Evolutionary conservation across 805 yeast genomes (phyloP).

Genomic region (Zygoascus bituminiphila): DNA sequence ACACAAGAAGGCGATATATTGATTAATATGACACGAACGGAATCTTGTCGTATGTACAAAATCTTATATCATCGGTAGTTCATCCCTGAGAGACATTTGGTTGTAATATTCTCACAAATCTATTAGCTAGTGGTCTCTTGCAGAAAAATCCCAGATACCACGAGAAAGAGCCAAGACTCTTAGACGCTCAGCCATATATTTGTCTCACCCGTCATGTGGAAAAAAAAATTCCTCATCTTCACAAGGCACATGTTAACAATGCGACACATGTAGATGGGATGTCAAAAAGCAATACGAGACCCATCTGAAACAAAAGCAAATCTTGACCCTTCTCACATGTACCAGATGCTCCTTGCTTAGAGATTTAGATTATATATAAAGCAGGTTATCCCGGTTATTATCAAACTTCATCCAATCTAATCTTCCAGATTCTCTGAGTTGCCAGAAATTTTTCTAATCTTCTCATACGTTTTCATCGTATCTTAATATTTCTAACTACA

Average conservation of each 20-base stretch:
- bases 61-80: not conserved
- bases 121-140: no score
- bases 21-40: not conserved
- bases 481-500: not conserved
- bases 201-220: not conserved
- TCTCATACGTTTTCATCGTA: not conserved
- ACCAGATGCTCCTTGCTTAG: not conserved
- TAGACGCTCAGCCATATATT: not conserved
- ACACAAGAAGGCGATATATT: not conserved
- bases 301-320: not conserved
- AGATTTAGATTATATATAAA: not conserved
- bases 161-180: not conserved
- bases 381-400: not conserved
- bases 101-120: not conserved
- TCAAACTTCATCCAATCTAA: not conserved
- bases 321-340: not conserved
- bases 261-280: not conserved
- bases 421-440: not conserved
- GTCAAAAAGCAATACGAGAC: not conserved
- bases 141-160: no score
- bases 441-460: not conserved
- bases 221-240: not conserved
- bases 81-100: not conserved
- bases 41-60: not conserved
- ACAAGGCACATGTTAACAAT: not conserved